phyloP scores from a whole-genome alignment of 768 basidiomycete genomes.

The Boletus huronensis region DNA sequence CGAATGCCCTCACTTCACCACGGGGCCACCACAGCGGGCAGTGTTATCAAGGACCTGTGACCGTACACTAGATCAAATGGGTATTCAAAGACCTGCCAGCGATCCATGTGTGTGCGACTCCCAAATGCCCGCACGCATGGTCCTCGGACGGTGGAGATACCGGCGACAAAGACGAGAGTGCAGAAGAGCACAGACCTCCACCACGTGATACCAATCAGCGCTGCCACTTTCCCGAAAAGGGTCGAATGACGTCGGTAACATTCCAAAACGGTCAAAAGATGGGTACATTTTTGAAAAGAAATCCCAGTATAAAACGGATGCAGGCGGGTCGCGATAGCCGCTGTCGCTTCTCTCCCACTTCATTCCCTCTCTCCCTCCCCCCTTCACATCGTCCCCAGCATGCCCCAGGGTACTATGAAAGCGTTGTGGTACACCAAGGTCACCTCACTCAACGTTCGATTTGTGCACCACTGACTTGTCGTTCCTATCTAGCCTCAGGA shows the following conservation, averaged over 20 bases:
- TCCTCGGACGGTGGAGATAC: slow-evolving; percentile 4
- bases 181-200: too few species aligned
- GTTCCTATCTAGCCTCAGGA: slow-evolving; percentile 48
- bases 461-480: slow-evolving; percentile 9
- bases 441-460: slow-evolving; percentile 9
- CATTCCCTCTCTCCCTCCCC: neutral
- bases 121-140: too few species aligned
- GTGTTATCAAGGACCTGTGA: slow-evolving; percentile 73
- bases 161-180: neutral
- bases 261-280: slow-evolving; percentile 19
- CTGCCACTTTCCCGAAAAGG: slow-evolving; percentile 1
- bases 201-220: slow-evolving; percentile 11
- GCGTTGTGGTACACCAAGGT: slow-evolving; percentile 73
- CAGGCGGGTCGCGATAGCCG: neutral
- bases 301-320: slow-evolving; percentile 22
- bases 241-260: slow-evolving; percentile 23
- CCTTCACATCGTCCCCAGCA: slow-evolving; percentile 21
- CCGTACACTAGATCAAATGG: slow-evolving; percentile 93
- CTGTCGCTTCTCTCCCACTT: slow-evolving; percentile 3
- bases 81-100: slow-evolving; percentile 87
- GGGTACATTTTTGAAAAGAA: slow-evolving; percentile 1
- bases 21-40: slow-evolving; percentile 53
- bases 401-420: slow-evolving; percentile 66
- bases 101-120: slow-evolving; percentile 40
- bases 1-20: slow-evolving; percentile 52